Conservation (phyloP, 2,329 filamentous ascomycete genomes). For the Harringtonia aguacate region DNA sequence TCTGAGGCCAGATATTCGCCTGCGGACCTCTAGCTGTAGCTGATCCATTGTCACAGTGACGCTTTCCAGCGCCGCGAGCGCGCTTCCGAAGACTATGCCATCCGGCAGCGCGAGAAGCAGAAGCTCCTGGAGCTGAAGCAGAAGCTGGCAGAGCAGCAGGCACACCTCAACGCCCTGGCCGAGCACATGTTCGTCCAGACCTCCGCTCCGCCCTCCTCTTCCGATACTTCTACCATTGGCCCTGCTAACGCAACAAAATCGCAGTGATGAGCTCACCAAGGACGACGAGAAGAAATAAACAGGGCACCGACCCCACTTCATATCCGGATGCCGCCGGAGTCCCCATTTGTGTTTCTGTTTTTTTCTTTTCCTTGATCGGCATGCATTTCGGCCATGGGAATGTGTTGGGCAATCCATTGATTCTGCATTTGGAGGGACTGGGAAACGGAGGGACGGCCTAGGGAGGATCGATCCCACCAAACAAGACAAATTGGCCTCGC, state of each 20-base stretch:
- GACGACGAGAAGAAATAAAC: constrained; percentile 54
- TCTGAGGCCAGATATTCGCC: constrained; percentile 12
- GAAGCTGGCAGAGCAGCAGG: constrained; percentile 66
- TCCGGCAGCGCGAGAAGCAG: constrained; percentile 78
- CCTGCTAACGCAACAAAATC: background rate
- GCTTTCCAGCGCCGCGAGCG: constrained; percentile 87
- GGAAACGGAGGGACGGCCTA: no score
- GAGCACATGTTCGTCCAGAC: constrained; percentile 63
- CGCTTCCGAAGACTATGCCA: constrained; percentile 74
- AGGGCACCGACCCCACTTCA: background rate
- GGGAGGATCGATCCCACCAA: no score
- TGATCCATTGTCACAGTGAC: constrained; percentile 48
- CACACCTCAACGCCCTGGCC: constrained; percentile 75
- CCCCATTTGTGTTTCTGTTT: background rate
- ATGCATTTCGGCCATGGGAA: background rate
- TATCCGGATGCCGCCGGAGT: background rate
- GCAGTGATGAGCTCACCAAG: constrained; percentile 67
- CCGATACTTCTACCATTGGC: background rate
- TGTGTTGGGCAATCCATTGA: background rate
- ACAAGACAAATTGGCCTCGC: background rate
- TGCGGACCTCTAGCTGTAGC: background rate
- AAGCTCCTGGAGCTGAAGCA: constrained; percentile 72
- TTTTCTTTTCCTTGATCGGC: background rate
- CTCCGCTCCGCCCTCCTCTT: background rate
- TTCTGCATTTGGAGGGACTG: no score